Percentiles rank a stretch among this genome's conserved stretches.
Conservation (phyloP, 1,284 basidiomycete species). For the Trichosporon sp. region DNA sequence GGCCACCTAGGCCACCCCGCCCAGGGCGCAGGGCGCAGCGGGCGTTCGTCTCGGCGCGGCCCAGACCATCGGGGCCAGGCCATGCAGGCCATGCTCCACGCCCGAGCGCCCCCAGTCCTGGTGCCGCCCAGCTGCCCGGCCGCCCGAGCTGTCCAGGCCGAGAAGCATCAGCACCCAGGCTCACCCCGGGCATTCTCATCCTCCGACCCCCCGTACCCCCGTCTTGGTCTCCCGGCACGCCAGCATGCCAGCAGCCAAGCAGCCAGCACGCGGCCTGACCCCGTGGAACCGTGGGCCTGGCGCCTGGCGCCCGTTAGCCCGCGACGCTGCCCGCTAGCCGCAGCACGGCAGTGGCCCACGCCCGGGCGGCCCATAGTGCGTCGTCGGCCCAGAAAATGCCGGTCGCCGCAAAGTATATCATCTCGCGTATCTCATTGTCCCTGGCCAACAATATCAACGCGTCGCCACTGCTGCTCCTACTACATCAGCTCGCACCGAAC, state of each 20-base stretch:
- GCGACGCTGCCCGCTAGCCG: not conserved
- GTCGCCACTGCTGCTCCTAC: not conserved
- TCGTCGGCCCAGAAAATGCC: not conserved
- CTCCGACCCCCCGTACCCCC: not conserved
- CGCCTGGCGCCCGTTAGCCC: not conserved
- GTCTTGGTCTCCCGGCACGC: not conserved
- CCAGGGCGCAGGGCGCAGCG: not conserved
- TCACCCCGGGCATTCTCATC: not conserved
- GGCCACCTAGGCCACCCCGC: not conserved
- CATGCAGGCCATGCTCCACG: not conserved
- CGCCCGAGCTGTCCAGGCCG: not conserved
- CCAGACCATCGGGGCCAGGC: not conserved
- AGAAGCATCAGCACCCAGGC: not conserved
- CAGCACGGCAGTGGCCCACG: not conserved
- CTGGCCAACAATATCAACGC: not conserved
- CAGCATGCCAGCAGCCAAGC: not conserved
- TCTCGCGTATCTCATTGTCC: not conserved
- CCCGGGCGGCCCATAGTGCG: not conserved
- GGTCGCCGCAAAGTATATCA: constrained; percentile 1
- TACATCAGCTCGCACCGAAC: not conserved
- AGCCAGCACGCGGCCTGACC: not conserved
- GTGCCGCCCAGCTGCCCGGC: not conserved
- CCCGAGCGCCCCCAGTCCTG: not conserved
- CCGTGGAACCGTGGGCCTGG: not conserved
- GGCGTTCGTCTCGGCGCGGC: not conserved